A percentile compares a stretch with the other conserved stretches of the same genome.
Conservation (phyloP, 768 basidiomycete genomes). For the Dentipellis sp. region DNA sequence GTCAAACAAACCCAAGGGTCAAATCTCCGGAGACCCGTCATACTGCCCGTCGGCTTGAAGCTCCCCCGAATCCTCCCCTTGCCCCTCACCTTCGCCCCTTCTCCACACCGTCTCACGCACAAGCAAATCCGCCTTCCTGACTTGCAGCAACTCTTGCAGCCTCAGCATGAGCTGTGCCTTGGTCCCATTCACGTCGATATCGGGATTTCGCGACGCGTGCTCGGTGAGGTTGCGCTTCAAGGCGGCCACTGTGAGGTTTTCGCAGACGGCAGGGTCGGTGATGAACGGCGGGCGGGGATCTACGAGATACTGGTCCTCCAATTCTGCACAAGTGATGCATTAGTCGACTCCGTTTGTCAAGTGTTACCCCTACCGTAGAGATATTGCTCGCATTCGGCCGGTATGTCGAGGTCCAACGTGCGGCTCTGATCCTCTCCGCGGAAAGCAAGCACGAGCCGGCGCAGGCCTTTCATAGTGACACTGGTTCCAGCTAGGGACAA, state of each 20-base stretch:
- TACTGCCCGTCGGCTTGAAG: too few relatives aligned
- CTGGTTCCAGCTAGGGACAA: slow-evolving; percentile 46
- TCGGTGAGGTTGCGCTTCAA: slow-evolving; percentile 49
- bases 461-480: slow-evolving; percentile 49
- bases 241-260: slow-evolving; percentile 34
- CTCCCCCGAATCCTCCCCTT: too few relatives aligned
- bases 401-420: slow-evolving; percentile 43
- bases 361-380: slow-evolving; percentile 35
- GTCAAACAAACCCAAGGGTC: too few relatives aligned
- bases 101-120: slow-evolving; percentile 35
- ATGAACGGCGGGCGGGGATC: slow-evolving; percentile 42
- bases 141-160: slow-evolving; percentile 35
- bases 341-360: not conserved
- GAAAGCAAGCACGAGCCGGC: slow-evolving; percentile 34
- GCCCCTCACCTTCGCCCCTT: not conserved
- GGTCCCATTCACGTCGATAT: slow-evolving; percentile 35
- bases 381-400: slow-evolving; percentile 42
- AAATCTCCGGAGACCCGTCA: too few relatives aligned
- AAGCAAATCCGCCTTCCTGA: slow-evolving; percentile 39
- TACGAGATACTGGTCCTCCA: slow-evolving; percentile 39
- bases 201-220: slow-evolving; percentile 39
- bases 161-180: slow-evolving; percentile 41
- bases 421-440: slow-evolving; percentile 23
- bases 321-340: slow-evolving; percentile 22
- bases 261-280: slow-evolving; percentile 29